These are phyloP conservation scores for Fusarium xylarioides DNA, from an alignment of 2,329 filamentous ascomycete species.

Conservation along the genomic window DNA sequence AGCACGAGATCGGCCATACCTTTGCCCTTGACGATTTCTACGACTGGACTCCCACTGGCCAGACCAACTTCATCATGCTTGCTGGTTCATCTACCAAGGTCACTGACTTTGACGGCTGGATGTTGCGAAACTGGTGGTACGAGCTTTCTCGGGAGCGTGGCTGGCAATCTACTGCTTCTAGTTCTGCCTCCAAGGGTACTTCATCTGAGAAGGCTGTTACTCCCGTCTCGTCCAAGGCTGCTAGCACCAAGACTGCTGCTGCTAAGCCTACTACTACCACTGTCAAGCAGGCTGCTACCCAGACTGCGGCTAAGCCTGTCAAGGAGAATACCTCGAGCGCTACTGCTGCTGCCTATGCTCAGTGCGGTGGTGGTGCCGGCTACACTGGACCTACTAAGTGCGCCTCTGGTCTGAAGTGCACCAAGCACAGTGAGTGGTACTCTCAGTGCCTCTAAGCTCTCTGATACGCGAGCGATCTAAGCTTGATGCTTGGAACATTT, in stretches of 20 bases:
- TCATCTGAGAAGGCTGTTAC: not conserved
- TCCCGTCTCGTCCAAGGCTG: not conserved
- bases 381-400: constrained; percentile 40
- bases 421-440: constrained; percentile 40
- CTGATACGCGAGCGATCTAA: rapidly evolving
- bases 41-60: constrained; percentile 55
- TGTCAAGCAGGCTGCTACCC: not conserved
- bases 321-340: not conserved
- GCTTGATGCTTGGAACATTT: not conserved
- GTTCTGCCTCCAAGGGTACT: not conserved
- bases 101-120: constrained; percentile 61
- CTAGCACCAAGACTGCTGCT: not conserved
- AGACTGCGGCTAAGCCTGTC: not conserved
- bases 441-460: constrained; percentile 36
- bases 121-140: constrained; percentile 58
- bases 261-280: not conserved
- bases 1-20: constrained; percentile 59
- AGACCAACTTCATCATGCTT: constrained; percentile 56
- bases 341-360: constrained; percentile 5
- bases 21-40: constrained; percentile 53
- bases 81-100: constrained; percentile 53
- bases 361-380: constrained; percentile 38
- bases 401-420: constrained; percentile 32
- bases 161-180: constrained; percentile 34
- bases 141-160: constrained; percentile 44